These are phyloP conservation scores for Dactylellina cionopaga DNA, from an alignment of 2,329 filamentous ascomycete species.

Conservation along the genomic window DNA sequence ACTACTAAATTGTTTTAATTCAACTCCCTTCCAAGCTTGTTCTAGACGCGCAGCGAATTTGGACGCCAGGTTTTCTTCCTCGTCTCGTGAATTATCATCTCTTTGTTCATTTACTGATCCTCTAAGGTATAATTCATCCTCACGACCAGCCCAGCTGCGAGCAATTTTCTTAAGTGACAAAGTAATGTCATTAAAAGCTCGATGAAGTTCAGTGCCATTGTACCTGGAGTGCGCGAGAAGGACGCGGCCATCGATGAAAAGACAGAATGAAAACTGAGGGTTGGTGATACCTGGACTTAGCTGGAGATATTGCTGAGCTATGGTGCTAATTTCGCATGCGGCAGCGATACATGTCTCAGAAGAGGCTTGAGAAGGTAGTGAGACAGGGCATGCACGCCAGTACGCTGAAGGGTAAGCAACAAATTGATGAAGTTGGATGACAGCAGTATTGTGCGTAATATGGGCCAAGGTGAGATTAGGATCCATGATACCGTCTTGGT, in stretches of 20 bases:
- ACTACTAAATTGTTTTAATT: background rate
- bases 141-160: constrained; percentile 51
- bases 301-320: constrained; percentile 64
- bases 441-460: constrained; percentile 65
- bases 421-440: constrained; percentile 65
- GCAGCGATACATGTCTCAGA: constrained; percentile 65
- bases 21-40: constrained; percentile 17
- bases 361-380: constrained; percentile 63
- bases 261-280: constrained; percentile 64
- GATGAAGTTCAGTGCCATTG: constrained; percentile 47
- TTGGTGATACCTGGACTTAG: constrained; percentile 57
- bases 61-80: constrained; percentile 39
- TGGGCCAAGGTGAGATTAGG: constrained; percentile 66
- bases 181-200: constrained; percentile 56
- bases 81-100: no score
- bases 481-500: constrained; percentile 60
- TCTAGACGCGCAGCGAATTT: constrained; percentile 53
- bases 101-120: background rate
- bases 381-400: constrained; percentile 58
- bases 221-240: constrained; percentile 58
- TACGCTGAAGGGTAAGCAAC: constrained; percentile 63
- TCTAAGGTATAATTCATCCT: no score
- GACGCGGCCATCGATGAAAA: constrained; percentile 64
- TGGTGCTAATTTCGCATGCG: constrained; percentile 64
- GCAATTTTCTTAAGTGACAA: constrained; percentile 56